These are phyloP conservation scores for Fibroporia radiculosa DNA, from an alignment of 768 basidiomycete genomes.

Conservation along the genomic window DNA sequence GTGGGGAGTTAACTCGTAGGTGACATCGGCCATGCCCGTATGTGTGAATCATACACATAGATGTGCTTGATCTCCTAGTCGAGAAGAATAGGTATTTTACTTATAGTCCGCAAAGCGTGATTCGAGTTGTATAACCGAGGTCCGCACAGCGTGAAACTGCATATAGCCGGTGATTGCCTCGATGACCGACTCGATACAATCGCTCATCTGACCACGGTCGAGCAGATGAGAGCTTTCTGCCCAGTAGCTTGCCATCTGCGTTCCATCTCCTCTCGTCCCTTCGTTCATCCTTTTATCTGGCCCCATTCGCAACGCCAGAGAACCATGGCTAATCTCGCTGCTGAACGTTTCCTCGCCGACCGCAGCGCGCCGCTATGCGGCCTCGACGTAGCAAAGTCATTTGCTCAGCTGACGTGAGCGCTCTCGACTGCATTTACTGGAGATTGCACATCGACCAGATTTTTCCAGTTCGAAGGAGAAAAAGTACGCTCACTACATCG, in stretches of 20 bases:
- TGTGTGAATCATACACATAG: not conserved
- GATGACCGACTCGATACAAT: too few species aligned
- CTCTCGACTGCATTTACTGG: not conserved
- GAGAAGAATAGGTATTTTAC: too few species aligned
- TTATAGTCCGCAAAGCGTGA: too few species aligned
- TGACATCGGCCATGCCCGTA: not conserved
- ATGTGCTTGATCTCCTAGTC: not conserved
- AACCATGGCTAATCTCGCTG: slow-evolving; percentile 27
- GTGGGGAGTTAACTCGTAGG: slow-evolving; percentile 5
- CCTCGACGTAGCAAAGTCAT: slow-evolving; percentile 60
- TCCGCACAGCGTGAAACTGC: too few species aligned
- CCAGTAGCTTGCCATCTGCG: not conserved
- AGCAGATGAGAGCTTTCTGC: too few species aligned
- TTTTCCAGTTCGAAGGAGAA: slow-evolving; percentile 57
- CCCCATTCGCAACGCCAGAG: too few species aligned
- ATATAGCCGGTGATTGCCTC: too few species aligned
- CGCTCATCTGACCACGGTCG: too few species aligned
- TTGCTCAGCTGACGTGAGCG: slow-evolving; percentile 55
- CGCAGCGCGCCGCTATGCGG: slow-evolving; percentile 67
- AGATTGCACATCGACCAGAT: not conserved
- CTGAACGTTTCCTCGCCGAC: slow-evolving; percentile 71
- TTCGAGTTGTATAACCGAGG: too few species aligned
- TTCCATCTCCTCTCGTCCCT: not conserved
- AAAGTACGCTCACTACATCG: slow-evolving; percentile 69
- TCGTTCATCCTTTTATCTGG: too few species aligned